phyloP scores from a whole-genome alignment of 805 yeast species.

The Saturnispora zaruensis region DNA sequence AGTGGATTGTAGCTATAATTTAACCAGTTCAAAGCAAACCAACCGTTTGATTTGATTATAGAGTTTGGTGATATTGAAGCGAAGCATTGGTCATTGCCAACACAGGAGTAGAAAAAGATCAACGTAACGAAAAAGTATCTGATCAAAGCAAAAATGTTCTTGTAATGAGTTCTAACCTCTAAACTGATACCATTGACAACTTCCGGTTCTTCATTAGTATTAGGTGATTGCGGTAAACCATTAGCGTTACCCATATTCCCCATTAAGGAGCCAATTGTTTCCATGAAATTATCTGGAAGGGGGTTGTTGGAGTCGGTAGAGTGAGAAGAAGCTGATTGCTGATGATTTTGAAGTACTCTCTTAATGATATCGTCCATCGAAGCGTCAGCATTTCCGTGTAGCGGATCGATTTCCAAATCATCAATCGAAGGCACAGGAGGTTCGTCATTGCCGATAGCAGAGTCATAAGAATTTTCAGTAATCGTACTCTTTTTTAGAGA shows the following conservation, averaged over 20 bases:
- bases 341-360: constrained; percentile 12
- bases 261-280: constrained; percentile 22
- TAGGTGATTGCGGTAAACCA: background rate
- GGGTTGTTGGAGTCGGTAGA: constrained; percentile 1
- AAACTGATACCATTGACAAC: background rate
- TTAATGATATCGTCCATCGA: constrained; percentile 17
- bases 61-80: constrained; percentile 6
- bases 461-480: background rate
- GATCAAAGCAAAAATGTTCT: constrained; percentile 4
- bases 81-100: background rate
- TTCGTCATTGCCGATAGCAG: constrained; percentile 11
- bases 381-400: constrained; percentile 15
- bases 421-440: constrained; percentile 10
- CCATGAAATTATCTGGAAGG: constrained; percentile 26
- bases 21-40: constrained; percentile 13
- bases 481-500: background rate
- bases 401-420: constrained; percentile 3
- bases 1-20: constrained; percentile 7
- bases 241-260: constrained; percentile 6
- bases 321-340: background rate
- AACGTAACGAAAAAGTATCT: constrained; percentile 10
- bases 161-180: background rate
- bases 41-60: constrained; percentile 1
- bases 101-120: constrained; percentile 2
- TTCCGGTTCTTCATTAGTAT: constrained; percentile 4